These are phyloP conservation scores for Grigorovia transvaalensis DNA, from an alignment of 805 yeast species.

Conservation along the genomic window DNA sequence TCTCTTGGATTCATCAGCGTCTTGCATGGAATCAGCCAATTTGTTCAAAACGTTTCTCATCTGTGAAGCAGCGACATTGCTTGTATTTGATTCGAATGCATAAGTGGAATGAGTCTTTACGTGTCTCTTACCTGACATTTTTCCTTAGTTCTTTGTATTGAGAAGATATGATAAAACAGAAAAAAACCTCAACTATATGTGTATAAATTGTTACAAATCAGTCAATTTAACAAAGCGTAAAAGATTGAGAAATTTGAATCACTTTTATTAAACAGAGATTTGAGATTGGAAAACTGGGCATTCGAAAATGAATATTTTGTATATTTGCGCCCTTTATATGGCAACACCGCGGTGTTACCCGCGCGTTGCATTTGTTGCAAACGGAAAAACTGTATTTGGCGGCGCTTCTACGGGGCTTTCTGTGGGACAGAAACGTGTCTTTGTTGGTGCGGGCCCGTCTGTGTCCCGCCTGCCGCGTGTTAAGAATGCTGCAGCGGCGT, in stretches of 20 bases:
- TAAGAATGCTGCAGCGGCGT: background rate
- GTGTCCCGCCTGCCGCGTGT: background rate
- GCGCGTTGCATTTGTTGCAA: background rate
- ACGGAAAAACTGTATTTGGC: background rate
- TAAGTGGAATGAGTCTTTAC: slow-evolving; percentile 33
- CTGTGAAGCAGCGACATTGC: slow-evolving; percentile 92
- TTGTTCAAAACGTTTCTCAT: slow-evolving; percentile 93
- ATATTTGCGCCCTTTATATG: background rate
- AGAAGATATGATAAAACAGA: too few relatives aligned
- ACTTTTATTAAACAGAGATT: too few relatives aligned
- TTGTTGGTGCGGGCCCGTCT: too few relatives aligned
- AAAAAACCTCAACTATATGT: too few relatives aligned
- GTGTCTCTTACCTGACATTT: slow-evolving; percentile 27
- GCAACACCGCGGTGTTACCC: background rate
- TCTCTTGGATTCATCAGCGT: slow-evolving; percentile 29
- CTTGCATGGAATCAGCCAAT: slow-evolving; percentile 65
- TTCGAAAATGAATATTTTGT: background rate
- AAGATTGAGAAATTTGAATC: too few relatives aligned
- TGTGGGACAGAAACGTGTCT: background rate
- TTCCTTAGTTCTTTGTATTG: background rate
- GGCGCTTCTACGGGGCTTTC: background rate
- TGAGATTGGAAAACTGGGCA: background rate
- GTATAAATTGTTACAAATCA: too few relatives aligned
- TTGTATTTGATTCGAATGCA: slow-evolving; percentile 91
- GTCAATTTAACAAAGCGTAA: background rate